Conservation (phyloP, 2,329 filamentous ascomycete species). For the Apiospora hydei region DNA sequence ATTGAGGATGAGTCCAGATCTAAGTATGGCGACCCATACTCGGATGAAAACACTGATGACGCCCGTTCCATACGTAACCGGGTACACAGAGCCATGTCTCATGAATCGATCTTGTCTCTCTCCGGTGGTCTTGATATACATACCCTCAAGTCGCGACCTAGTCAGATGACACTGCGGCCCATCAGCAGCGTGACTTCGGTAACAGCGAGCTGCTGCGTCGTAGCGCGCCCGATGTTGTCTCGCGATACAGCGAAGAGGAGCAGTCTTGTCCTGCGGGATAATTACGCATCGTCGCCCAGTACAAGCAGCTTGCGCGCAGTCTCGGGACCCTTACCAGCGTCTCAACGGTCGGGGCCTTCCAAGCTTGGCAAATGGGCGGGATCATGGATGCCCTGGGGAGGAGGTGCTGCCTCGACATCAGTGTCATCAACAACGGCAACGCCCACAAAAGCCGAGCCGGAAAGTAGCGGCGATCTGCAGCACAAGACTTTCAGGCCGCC, state of each 20-base stretch:
- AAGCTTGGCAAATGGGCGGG: slow-evolving; percentile 54
- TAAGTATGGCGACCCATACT: slow-evolving; percentile 35
- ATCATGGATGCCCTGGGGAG: slow-evolving; percentile 48
- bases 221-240: slow-evolving; percentile 64
- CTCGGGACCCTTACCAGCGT: slow-evolving; percentile 34
- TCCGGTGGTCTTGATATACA: slow-evolving; percentile 91
- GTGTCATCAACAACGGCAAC: slow-evolving; percentile 32
- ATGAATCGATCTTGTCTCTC: slow-evolving; percentile 89
- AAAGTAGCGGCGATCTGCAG: slow-evolving; percentile 38
- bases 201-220: slow-evolving; percentile 64
- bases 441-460: slow-evolving; percentile 43
- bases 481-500: slow-evolving; percentile 50
- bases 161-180: slow-evolving; percentile 70
- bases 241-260: slow-evolving; percentile 55
- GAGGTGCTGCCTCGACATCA: slow-evolving; percentile 34
- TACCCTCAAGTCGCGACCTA: slow-evolving; percentile 76
- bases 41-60: slow-evolving; percentile 38
- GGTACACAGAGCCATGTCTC: slow-evolving; percentile 74
- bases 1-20: slow-evolving; percentile 43
- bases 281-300: slow-evolving; percentile 37
- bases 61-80: slow-evolving; percentile 49
- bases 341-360: slow-evolving; percentile 36
- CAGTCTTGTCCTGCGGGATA: slow-evolving; percentile 66
- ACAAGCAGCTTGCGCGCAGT: slow-evolving; percentile 44
- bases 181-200: slow-evolving; percentile 61